phyloP scores from a whole-genome alignment of 140 eudicot genomes.

The Senecio squalidus region DNA sequence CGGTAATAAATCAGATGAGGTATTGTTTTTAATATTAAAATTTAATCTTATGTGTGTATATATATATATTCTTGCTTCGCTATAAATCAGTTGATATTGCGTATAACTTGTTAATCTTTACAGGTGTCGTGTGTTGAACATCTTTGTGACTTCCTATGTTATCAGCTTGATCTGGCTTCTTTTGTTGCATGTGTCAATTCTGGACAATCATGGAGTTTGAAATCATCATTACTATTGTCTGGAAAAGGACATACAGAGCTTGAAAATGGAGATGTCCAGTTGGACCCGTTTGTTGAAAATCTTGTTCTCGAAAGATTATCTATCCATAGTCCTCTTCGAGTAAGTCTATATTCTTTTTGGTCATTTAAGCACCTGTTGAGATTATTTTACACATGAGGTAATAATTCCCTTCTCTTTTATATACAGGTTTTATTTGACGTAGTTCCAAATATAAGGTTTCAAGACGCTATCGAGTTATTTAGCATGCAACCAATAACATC shows the following conservation, averaged over 20 bases:
- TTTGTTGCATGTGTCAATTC: constrained; percentile 95
- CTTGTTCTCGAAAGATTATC: constrained; percentile 93
- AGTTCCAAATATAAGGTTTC: constrained; percentile 80
- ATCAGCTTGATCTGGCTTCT: constrained; percentile 94
- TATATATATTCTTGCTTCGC: background rate
- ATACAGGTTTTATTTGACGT: constrained; percentile 90
- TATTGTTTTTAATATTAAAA: constrained; percentile 14
- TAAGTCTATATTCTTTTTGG: constrained; percentile 32
- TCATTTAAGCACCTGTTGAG: constrained; percentile 2
- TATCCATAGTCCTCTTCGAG: constrained; percentile 89
- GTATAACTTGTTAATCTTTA: constrained; percentile 20
- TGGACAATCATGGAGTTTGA: constrained; percentile 85
- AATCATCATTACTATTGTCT: constrained; percentile 75
- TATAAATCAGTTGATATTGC: constrained; percentile 10
- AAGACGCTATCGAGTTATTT: constrained; percentile 81
- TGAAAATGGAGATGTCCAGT: constrained; percentile 40
- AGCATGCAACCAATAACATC: constrained; percentile 99
- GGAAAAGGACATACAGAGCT: constrained; percentile 51
- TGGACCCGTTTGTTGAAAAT: constrained; percentile 95
- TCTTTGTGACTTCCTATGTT: constrained; percentile 90
- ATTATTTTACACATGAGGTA: constrained; percentile 3
- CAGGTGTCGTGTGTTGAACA: constrained; percentile 85
- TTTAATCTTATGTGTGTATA: constrained; percentile 5
- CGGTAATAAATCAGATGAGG: constrained; percentile 77
- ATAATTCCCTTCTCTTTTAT: background rate